These are phyloP conservation scores for Dothistroma septosporum DNA, from an alignment of 2,329 filamentous ascomycete species.

Conservation along the genomic window DNA sequence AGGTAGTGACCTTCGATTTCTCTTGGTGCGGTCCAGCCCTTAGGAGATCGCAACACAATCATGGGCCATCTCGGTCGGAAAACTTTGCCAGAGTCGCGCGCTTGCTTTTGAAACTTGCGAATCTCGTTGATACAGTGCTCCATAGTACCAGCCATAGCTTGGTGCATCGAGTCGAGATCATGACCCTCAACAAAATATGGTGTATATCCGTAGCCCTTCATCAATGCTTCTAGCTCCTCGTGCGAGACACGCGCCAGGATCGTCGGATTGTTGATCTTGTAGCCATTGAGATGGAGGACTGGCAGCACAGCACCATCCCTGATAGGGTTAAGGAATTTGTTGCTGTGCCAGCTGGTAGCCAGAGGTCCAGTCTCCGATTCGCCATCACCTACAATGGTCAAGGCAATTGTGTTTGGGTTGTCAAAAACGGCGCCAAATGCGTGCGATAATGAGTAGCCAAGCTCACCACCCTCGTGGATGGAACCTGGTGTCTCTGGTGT, in stretches of 20 bases:
- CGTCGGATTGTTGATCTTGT: conserved; percentile 81
- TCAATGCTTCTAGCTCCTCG: conserved; percentile 65
- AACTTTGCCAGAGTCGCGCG: conserved; percentile 64
- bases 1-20: conserved; percentile 67
- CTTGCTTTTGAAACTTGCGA: conserved; percentile 63
- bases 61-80: conserved; percentile 73
- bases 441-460: conserved; percentile 77
- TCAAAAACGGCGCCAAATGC: conserved; percentile 75
- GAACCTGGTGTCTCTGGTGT: conserved; percentile 67
- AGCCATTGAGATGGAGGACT: conserved; percentile 74
- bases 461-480: conserved; percentile 70
- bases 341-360: conserved; percentile 77
- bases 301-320: conserved; percentile 73
- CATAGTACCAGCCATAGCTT: conserved; percentile 73
- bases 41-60: conserved; percentile 71
- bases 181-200: conserved; percentile 77
- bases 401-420: conserved; percentile 66
- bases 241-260: conserved; percentile 69
- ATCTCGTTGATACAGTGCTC: conserved; percentile 71
- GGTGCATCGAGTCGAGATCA: conserved; percentile 70
- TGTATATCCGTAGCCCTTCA: conserved; percentile 71
- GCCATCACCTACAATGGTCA: conserved; percentile 76
- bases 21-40: conserved; percentile 74
- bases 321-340: conserved; percentile 76
- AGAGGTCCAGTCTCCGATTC: conserved; percentile 78